These are phyloP conservation scores for Immersiella caudata DNA, from an alignment of 495 filamentous ascomycete genomes.

Conservation along the genomic window DNA sequence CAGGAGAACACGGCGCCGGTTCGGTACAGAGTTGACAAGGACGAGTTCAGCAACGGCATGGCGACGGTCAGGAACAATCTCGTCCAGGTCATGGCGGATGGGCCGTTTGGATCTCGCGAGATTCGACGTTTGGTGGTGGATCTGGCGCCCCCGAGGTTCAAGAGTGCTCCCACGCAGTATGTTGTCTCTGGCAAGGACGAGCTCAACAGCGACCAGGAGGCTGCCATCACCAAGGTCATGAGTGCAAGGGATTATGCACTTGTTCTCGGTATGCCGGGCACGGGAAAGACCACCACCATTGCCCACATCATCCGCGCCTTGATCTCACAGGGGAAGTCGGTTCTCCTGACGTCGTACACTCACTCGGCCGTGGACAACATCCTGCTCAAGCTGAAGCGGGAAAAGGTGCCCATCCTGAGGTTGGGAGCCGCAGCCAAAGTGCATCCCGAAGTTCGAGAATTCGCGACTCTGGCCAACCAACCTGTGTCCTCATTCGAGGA, in stretches of 20 bases:
- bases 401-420: constrained; percentile 78
- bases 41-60: constrained; percentile 98
- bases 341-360: constrained; percentile 91
- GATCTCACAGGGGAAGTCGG: constrained; percentile 85
- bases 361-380: constrained; percentile 99
- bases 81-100: constrained; percentile 84
- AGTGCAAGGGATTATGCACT: constrained; percentile 91
- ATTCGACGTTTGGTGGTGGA: constrained; percentile 80
- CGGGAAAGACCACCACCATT: constrained; percentile 97
- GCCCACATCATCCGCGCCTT: constrained; percentile 94
- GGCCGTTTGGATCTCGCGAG: constrained; percentile 67
- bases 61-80: constrained; percentile 91
- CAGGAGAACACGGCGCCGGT: constrained; percentile 59
- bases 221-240: constrained; percentile 91
- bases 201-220: constrained; percentile 84
- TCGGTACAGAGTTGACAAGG: constrained; percentile 88
- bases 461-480: constrained; percentile 73
- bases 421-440: constrained; percentile 82
- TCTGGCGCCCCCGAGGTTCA: constrained; percentile 71
- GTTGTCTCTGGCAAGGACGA: constrained; percentile 54
- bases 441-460: constrained; percentile 81
- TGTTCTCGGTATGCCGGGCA: constrained; percentile 96
- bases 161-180: constrained; percentile 61
- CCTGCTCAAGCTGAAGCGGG: constrained; percentile 80
- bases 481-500: constrained; percentile 78